A percentile compares a stretch with the other conserved stretches of the same genome.
These are phyloP conservation scores for Zymoseptoria ardabiliae DNA, from an alignment of 2,329 filamentous ascomycete genomes.

Conservation along the genomic window DNA sequence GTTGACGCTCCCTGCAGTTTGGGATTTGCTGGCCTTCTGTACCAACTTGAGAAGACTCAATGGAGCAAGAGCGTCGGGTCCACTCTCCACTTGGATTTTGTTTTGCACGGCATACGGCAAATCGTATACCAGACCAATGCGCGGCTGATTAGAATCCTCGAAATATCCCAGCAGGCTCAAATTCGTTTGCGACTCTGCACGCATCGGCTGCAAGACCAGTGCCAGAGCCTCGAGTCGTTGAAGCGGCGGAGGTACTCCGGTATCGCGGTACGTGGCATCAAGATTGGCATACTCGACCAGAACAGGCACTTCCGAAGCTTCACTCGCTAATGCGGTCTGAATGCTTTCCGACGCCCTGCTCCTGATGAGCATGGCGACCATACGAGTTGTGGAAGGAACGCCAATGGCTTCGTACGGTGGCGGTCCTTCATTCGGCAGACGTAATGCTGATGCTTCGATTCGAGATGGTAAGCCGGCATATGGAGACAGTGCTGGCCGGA, in stretches of 20 bases:
- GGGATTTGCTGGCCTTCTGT: conserved; percentile 39
- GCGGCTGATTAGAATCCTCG: conserved; percentile 61
- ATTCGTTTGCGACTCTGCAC: conserved; percentile 29
- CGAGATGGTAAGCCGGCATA: conserved; percentile 36
- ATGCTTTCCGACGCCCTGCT: conserved; percentile 23
- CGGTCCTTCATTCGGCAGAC: conserved; percentile 40
- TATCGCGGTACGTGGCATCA: conserved; percentile 41
- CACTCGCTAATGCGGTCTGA: conserved; percentile 29
- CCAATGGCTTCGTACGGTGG: conserved; percentile 44
- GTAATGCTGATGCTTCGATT: conserved; percentile 37
- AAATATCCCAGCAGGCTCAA: conserved; percentile 63
- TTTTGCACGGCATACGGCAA: conserved; percentile 51
- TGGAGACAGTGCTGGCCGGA: conserved; percentile 24
- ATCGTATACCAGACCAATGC: conserved; percentile 68
- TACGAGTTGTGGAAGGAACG: conserved; percentile 36
- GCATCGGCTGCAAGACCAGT: conserved; percentile 25
- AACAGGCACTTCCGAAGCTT: conserved; percentile 43
- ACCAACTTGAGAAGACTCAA: conserved; percentile 42
- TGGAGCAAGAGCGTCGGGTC: conserved; percentile 25
- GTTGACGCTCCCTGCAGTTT: conserved; percentile 30
- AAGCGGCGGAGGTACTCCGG: conserved; percentile 40
- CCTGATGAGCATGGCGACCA: conserved; percentile 37
- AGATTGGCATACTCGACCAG: conserved; percentile 62
- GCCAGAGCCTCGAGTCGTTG: conserved; percentile 38
- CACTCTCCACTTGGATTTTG: conserved; percentile 36